Base-by-base conservation (phyloP, 2,329 filamentous ascomycete genomes). In the Beauveria bassiana region DNA sequence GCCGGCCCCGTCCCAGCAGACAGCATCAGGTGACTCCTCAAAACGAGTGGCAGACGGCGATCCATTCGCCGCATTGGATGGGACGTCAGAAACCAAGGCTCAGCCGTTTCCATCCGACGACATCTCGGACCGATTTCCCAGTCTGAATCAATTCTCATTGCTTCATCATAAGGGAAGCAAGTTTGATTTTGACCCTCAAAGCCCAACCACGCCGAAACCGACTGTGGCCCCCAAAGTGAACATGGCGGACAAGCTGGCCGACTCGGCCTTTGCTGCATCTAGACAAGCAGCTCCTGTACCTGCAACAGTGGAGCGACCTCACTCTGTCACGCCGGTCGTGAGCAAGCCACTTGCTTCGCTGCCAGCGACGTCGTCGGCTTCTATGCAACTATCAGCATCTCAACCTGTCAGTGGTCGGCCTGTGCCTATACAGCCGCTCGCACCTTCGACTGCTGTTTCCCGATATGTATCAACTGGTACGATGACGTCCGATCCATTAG, bases 131-230 rank as follows among this genome's bases (percentile, higher is more conserved):
- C 85, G 89, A 58, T 99, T 97, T 67, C 95, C 95, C 0, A 93
- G 91, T 6, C 79, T 99, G 26, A 93, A 98, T 69, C 91, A 98
- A 67, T 99, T 99, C 70, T 88, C 93, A 3, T 79, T 99, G 20
- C 78, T 97, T 50, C 91, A 96, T 67, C 92, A 98, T 65, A 85
- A 90, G 64, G 89, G 90, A 3, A 77, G 85, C 64, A 93, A 91
- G 63, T 97, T 97, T 68, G 87, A 93, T 60, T 97, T 97, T 71
- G 87, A 90, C 63, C 76, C 79, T 16, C 72, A 79, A n/a, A 74
- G 78, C 7, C 77, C 45, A 73, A 78, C 12, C 74, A 76, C 46
- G 74, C 83, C 34, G 78, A 79, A n/a, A 70, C 82, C 38, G 79
- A 80, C 20, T 79, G 81, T 59, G 61, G 64, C 69, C 7, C 73